A percentile compares a stretch with the other conserved stretches of the same genome.
These are phyloP conservation scores for Diaporthe amygdali DNA, from an alignment of 2,329 filamentous ascomycete genomes.

Conservation along the genomic window DNA sequence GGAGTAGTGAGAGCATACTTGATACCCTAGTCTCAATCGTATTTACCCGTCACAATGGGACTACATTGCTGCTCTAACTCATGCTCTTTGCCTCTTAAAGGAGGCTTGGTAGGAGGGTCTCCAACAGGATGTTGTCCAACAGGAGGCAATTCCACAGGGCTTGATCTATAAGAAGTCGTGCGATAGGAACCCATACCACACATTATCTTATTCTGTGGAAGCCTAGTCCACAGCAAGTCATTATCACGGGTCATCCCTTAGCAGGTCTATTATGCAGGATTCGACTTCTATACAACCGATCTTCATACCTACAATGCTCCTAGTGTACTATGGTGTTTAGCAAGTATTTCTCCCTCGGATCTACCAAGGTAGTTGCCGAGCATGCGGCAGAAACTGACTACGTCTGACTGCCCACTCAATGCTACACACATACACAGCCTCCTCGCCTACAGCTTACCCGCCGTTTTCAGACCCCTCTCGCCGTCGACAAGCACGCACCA, in stretches of 20 bases:
- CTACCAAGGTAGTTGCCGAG: too few relatives aligned
- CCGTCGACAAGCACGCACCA: constrained; percentile 92
- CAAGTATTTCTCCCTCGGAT: too few relatives aligned
- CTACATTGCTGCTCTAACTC: too few relatives aligned
- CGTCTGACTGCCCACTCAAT: too few relatives aligned
- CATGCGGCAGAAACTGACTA: too few relatives aligned
- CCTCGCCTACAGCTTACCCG: constrained; percentile 51
- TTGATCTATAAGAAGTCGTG: neutral
- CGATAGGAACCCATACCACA: too few relatives aligned
- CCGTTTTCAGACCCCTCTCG: constrained; percentile 64
- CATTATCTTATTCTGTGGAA: neutral
- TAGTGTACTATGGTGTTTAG: too few relatives aligned
- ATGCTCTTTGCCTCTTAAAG: too few relatives aligned
- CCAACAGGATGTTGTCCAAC: neutral
- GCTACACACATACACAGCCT: too few relatives aligned
- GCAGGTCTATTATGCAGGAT: neutral
- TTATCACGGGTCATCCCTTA: neutral
- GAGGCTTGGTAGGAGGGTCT: too few relatives aligned
- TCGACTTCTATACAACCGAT: too few relatives aligned
- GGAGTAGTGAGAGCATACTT: constrained; percentile 43
- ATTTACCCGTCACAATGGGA: neutral
- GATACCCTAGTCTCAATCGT: neutral
- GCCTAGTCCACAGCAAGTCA: neutral
- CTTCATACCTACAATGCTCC: too few relatives aligned
- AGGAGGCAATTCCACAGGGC: neutral